Conservation (phyloP, 2,329 filamentous ascomycete species). For the Cercospora sojina region DNA sequence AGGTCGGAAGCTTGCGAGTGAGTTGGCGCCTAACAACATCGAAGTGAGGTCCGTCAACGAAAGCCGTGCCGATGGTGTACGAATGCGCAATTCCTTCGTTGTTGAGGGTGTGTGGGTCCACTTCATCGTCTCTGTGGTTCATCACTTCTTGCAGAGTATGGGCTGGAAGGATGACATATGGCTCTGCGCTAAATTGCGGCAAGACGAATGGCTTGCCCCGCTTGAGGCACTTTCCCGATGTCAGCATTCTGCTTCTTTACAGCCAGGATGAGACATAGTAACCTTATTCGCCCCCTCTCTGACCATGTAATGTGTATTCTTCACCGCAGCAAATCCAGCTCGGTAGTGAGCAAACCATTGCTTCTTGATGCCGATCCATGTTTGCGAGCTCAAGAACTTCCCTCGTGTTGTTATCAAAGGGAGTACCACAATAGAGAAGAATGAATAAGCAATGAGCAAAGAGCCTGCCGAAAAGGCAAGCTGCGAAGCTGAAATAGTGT, state of each 20-base stretch:
- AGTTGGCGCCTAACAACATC: conserved; percentile 25
- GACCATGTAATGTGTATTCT: conserved; percentile 21
- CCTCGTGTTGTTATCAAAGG: conserved; percentile 16
- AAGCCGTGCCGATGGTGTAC: conserved; percentile 20
- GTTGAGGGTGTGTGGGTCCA: conserved; percentile 20
- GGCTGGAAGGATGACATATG: conserved; percentile 25
- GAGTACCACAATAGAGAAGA: conserved; percentile 16
- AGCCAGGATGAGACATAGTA: background rate
- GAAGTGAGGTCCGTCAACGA: conserved; percentile 21
- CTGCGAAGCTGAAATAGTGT: conserved; percentile 10
- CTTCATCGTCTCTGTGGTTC: conserved; percentile 20
- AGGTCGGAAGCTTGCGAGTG: conserved; percentile 26
- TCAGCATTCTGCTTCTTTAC: background rate
- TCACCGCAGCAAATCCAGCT: conserved; percentile 20
- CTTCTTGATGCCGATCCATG: conserved; percentile 24
- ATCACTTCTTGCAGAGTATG: conserved; percentile 26
- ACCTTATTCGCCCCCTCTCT: conserved; percentile 17
- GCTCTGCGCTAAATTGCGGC: conserved; percentile 26
- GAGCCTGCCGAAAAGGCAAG: conserved; percentile 16
- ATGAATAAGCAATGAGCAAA: conserved; percentile 13
- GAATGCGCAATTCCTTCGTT: conserved; percentile 18
- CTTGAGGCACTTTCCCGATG: conserved; percentile 16
- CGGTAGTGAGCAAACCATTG: conserved; percentile 20
- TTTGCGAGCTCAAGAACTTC: conserved; percentile 18
- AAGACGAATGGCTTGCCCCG: conserved; percentile 23